Conservation (phyloP, 2,329 filamentous ascomycete genomes). For the Epichloe brachyelytri region DNA sequence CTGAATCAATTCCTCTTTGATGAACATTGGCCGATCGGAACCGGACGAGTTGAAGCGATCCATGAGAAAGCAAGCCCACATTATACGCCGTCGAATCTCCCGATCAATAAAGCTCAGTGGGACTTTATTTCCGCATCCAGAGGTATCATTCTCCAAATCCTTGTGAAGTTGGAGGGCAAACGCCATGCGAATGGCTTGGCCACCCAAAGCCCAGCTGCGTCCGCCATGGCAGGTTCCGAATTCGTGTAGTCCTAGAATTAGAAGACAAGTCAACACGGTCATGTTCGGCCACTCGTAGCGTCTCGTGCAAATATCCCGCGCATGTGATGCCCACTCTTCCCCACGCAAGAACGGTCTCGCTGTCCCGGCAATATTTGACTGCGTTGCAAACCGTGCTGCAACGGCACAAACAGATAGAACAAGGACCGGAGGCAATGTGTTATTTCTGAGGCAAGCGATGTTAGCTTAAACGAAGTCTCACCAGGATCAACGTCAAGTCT, state of each 20-base stretch:
- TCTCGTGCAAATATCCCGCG: conserved; percentile 75
- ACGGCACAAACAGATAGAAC: conserved; percentile 91
- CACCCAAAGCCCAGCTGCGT: conserved; percentile 88
- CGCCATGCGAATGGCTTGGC: conserved; percentile 92
- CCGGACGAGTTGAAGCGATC: conserved; percentile 95
- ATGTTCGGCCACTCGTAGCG: conserved; percentile 94
- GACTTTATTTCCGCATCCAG: conserved; percentile 46
- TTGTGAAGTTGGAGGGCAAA: conserved; percentile 89
- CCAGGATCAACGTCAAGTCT: background rate
- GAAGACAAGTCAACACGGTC: conserved; percentile 80
- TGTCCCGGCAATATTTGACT: conserved; percentile 63
- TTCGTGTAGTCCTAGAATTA: conserved; percentile 83
- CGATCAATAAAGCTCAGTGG: conserved; percentile 81
- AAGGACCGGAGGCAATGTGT: conserved; percentile 72
- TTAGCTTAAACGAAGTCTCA: background rate
- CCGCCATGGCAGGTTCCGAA: conserved; percentile 96
- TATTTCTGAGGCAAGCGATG: conserved; percentile 18
- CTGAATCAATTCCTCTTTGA: conserved; percentile 77
- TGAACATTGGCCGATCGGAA: conserved; percentile 81
- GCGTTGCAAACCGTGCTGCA: conserved; percentile 86
- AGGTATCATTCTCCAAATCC: conserved; percentile 68
- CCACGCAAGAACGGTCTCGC: conserved; percentile 71
- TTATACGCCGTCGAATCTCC: conserved; percentile 82
- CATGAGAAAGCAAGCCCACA: conserved; percentile 98
- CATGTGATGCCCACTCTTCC: conserved; percentile 78